Percentiles rank a stretch among this genome's conserved stretches.
Conservation (phyloP, 495 filamentous ascomycete species). For the Staphylotrichum longicolle region DNA sequence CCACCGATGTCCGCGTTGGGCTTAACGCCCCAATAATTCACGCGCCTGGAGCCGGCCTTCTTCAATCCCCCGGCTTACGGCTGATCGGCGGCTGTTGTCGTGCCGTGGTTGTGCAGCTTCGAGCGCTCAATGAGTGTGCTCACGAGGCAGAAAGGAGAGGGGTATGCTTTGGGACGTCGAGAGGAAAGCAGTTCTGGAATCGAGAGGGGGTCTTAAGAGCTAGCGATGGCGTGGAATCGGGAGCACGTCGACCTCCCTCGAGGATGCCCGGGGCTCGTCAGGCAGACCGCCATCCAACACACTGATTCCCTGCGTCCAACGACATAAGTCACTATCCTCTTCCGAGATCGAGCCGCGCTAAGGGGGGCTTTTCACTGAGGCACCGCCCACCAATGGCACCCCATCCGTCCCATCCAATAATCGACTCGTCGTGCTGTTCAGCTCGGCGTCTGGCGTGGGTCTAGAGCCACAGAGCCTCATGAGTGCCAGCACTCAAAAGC, state of each 20-base stretch:
- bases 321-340: no score
- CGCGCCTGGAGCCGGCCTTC: neutral
- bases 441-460: neutral
- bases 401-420: slow-evolving; percentile 1
- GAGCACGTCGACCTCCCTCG: no score
- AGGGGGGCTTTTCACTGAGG: neutral
- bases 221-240: no score
- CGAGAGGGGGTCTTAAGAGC: no score
- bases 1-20: slow-evolving; percentile 13
- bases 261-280: no score
- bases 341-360: neutral
- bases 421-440: slow-evolving; percentile 1
- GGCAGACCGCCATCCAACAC: no score
- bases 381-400: slow-evolving; percentile 8
- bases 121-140: no score
- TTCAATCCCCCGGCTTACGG: slow-evolving; percentile 7
- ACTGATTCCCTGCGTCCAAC: no score
- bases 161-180: no score
- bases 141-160: neutral
- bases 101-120: no score
- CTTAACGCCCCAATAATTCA: slow-evolving; percentile 4
- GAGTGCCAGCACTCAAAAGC: slow-evolving; percentile 11
- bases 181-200: no score
- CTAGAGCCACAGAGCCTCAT: slow-evolving; percentile 8
- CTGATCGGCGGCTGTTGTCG: slow-evolving; percentile 2